Conservation (phyloP, 257 asterid genomes). For the Nicotiana undulata region DNA sequence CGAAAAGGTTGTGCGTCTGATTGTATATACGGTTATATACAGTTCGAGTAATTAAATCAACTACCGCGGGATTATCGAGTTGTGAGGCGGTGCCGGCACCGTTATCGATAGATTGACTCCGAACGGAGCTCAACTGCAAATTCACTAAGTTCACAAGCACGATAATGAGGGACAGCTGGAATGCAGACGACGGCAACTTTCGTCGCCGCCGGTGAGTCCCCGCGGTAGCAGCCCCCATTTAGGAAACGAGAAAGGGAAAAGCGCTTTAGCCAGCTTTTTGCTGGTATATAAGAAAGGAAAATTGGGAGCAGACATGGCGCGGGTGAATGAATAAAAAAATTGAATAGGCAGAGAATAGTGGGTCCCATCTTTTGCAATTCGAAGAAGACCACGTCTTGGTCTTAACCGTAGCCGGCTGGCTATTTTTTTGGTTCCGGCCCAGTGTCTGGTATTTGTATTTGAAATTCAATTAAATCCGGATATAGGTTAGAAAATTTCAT, state of each 20-base stretch:
- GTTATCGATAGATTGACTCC: constrained; percentile 1
- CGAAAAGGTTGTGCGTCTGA: constrained; percentile 6
- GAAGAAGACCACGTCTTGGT: constrained; percentile 1
- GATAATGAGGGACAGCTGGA: background rate
- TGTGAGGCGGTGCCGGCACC: constrained; percentile 1
- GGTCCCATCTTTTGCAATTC: background rate
- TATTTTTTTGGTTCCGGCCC: too few relatives aligned
- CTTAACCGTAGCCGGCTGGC: background rate
- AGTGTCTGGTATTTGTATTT: too few relatives aligned
- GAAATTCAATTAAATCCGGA: too few relatives aligned
- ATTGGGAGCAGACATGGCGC: background rate
- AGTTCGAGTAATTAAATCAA: constrained; percentile 8
- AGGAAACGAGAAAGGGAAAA: background rate
- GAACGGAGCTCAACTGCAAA: background rate
- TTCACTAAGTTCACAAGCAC: background rate
- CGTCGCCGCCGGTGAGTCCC: background rate
- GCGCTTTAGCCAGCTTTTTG: background rate
- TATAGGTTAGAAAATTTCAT: too few relatives aligned
- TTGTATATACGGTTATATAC: constrained; percentile 5
- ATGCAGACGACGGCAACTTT: background rate
- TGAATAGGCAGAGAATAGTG: background rate
- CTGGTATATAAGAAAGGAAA: background rate
- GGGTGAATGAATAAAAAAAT: background rate
- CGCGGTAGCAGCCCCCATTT: background rate
- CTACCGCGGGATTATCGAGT: constrained; percentile 12